Evolutionary conservation across 768 basidiomycete species (phyloP).

Genomic region (Tylopilus sp.): DNA sequence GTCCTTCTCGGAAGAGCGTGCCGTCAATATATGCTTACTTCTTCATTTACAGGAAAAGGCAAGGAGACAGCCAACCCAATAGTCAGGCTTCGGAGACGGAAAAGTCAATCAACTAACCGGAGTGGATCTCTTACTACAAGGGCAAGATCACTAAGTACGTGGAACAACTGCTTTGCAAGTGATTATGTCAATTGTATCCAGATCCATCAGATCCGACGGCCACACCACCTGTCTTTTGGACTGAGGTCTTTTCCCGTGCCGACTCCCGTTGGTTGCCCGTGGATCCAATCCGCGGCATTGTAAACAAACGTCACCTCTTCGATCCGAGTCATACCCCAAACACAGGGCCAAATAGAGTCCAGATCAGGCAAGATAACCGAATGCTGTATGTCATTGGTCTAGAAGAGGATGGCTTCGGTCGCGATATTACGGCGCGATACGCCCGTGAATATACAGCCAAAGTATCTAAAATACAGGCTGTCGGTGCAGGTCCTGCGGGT

Average conservation of each 20-base stretch:
- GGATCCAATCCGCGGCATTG: constrained; percentile 78
- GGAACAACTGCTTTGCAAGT: constrained; percentile 8
- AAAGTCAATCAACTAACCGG: constrained; percentile 46
- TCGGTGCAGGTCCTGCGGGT: constrained; percentile 44
- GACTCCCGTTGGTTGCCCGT: constrained; percentile 91
- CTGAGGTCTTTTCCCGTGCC: constrained; percentile 91
- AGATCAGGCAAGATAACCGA: constrained; percentile 58
- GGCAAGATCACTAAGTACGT: constrained; percentile 20
- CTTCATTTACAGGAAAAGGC: constrained; percentile 43
- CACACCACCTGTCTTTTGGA: constrained; percentile 92
- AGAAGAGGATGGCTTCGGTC: constrained; percentile 90
- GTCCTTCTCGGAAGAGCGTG: not conserved
- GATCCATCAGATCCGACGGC: constrained; percentile 46
- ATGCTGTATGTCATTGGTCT: constrained; percentile 92
- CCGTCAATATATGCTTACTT: constrained; percentile 6
- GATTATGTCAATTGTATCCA: constrained; percentile 23
- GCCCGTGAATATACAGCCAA: constrained; percentile 77
- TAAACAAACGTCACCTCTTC: constrained; percentile 78
- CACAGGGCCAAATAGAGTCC: constrained; percentile 10
- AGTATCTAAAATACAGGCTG: constrained; percentile 74
- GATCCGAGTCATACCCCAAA: constrained; percentile 54
- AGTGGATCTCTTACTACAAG: constrained; percentile 26
- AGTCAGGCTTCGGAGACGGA: constrained; percentile 57
- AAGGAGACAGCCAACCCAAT: constrained; percentile 54
- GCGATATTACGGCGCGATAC: constrained; percentile 91